Evolutionary conservation across 2,329 filamentous ascomycete genomes (phyloP), one percentile per base, ranked within the genome.

Genomic region (Arthroderma uncinatum): DNA sequence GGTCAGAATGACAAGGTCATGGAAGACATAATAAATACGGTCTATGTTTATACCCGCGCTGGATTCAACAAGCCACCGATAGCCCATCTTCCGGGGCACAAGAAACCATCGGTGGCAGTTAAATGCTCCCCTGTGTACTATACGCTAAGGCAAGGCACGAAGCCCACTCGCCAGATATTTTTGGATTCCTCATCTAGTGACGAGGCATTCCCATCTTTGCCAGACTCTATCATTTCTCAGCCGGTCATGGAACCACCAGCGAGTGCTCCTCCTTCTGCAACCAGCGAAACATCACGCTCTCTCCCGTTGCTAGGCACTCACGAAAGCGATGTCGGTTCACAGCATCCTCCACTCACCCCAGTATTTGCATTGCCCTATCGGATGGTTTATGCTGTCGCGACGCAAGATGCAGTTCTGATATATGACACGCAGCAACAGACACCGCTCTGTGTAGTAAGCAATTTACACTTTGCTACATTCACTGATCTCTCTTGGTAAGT

Each of bases 341-440:
- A 78, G 4, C 71, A 73, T 2, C 77, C 82, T 16, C 82, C 82
- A 4, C 81, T 84, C 2, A 70, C 68, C 16, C 74, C 79, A 3
- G 86, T 86, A 0, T 97, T 98, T 71, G 82, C 84, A 2, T 76
- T 98, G 47, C 87, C 90, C 0, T 97, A 98, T 70, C 85, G 93
- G 25, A 90, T 98, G 77, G 81, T 98, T 0, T 98, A 97, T 72
- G 93, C 92, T 2, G 92, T 98, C 37, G 94, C 93, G 6, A 98
- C 93, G 0, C 92, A 97, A 68, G 93, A 98, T 72, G 88, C 93
- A 0, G 88, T 98, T 2, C 77, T 96, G 44, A 79, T 98, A 21
- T 98, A 98, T 68, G 93, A 98, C 71, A 98, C 93, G 0, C 93
- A 98, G 68, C 93, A 98, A 68, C 87, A 91, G 66, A 94, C 89